A percentile compares a stretch with the other conserved stretches of the same genome.
Evolutionary conservation across 2,329 filamentous ascomycete genomes (phyloP).

Genomic region (Penicillium hesseltinei): DNA sequence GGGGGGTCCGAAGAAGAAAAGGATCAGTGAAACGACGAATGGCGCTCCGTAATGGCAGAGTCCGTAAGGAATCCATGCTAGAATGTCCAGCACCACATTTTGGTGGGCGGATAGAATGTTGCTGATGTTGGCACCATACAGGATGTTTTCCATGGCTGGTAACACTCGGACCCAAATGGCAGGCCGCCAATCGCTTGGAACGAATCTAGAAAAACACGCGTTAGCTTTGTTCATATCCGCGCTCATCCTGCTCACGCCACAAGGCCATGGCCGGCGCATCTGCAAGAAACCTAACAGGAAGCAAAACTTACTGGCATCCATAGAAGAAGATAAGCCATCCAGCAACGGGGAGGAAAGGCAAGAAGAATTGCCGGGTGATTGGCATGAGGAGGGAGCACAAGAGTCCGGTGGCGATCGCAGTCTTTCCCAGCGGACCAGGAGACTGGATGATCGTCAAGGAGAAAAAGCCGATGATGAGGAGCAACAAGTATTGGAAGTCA

Average conservation of each 20-base stretch:
- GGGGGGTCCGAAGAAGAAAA: constrained; percentile 87
- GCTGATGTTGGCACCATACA: constrained; percentile 93
- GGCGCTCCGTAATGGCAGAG: constrained; percentile 86
- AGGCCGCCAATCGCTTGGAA: constrained; percentile 81
- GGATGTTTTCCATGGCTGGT: constrained; percentile 89
- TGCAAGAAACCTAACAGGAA: not conserved
- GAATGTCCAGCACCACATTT: constrained; percentile 74
- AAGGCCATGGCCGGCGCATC: not conserved
- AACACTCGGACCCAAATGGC: constrained; percentile 95
- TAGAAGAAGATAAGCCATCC: constrained; percentile 91
- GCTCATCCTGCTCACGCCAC: constrained; percentile 1
- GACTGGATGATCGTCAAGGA: constrained; percentile 77
- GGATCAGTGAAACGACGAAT: constrained; percentile 70
- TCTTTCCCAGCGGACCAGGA: constrained; percentile 76
- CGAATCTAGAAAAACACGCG: constrained; percentile 62
- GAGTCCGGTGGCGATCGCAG: constrained; percentile 65
- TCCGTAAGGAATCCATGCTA: constrained; percentile 93
- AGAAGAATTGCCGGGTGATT: constrained; percentile 83
- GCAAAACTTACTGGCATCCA: constrained; percentile 73
- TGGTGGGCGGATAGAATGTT: constrained; percentile 93
- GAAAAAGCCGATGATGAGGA: constrained; percentile 75
- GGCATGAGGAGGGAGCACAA: constrained; percentile 73
- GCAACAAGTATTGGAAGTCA: constrained; percentile 79
- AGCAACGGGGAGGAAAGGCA: constrained; percentile 81
- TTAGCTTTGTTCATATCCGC: constrained; percentile 19